These are phyloP conservation scores for Chrysopogon serrulatus DNA, from an alignment of 176 grass and related monocot species.

Conservation along the genomic window DNA sequence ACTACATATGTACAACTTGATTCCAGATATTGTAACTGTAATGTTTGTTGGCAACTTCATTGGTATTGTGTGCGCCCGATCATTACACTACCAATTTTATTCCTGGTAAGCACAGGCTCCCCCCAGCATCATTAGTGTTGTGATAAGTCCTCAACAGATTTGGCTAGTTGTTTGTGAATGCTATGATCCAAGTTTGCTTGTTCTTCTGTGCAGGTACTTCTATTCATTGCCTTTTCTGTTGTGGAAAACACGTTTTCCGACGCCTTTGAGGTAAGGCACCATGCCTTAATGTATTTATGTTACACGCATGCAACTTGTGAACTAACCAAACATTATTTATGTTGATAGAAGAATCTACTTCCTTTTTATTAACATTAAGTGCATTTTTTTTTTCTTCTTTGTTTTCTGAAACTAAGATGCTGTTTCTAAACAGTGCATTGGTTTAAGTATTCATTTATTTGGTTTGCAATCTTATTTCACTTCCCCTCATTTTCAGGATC, in stretches of 20 bases:
- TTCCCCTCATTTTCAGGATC: constrained; percentile 40
- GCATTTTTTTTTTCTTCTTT: not conserved
- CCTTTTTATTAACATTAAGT: not conserved
- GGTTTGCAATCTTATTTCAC: constrained; percentile 3
- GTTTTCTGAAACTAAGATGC: not conserved
- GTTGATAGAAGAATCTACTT: not conserved
- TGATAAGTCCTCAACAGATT: not conserved
- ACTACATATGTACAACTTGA: constrained; percentile 25
- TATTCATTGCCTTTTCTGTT: constrained; percentile 91
- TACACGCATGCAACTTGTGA: not conserved
- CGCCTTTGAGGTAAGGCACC: constrained; percentile 47
- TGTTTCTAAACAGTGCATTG: not conserved
- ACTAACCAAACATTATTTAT: not conserved
- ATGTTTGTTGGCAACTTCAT: constrained; percentile 98
- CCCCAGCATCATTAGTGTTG: not conserved
- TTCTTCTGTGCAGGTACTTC: constrained; percentile 70
- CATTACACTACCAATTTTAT: constrained; percentile 94
- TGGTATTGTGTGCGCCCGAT: constrained; percentile 74
- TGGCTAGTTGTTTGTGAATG: not conserved
- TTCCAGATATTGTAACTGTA: constrained; percentile 71
- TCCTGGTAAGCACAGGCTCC: constrained; percentile 56
- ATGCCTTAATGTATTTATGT: not conserved
- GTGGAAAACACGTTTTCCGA: constrained; percentile 75
- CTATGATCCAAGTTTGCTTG: not conserved
- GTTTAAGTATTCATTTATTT: not conserved